These are phyloP conservation scores for Cubamyces lactineus DNA, from an alignment of 768 basidiomycete genomes.

Conservation along the genomic window DNA sequence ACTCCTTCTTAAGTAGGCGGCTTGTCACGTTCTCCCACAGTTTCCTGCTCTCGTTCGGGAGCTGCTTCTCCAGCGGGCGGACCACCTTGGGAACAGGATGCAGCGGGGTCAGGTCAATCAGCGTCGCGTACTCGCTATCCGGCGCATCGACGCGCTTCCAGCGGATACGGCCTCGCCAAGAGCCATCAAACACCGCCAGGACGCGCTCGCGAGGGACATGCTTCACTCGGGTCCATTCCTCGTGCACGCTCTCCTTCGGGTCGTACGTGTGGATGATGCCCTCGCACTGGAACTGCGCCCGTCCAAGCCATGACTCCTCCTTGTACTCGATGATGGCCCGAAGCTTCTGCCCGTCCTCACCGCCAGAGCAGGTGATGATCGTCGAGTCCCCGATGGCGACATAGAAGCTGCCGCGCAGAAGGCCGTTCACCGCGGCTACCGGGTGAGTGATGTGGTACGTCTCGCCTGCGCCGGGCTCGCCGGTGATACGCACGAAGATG, in stretches of 20 bases:
- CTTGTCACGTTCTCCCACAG: slow-evolving; percentile 87
- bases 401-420: slow-evolving; percentile 90
- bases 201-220: slow-evolving; percentile 82
- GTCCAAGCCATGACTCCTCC: slow-evolving; percentile 97
- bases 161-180: slow-evolving; percentile 82
- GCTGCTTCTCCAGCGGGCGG: slow-evolving; percentile 79
- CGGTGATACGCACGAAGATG: slow-evolving; percentile 78
- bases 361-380: slow-evolving; percentile 80
- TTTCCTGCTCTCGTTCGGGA: slow-evolving; percentile 78
- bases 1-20: slow-evolving; percentile 80
- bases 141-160: slow-evolving; percentile 56
- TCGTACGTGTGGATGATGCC: slow-evolving; percentile 88
- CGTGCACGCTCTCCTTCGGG: slow-evolving; percentile 60
- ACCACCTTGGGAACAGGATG: slow-evolving; percentile 81
- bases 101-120: slow-evolving; percentile 78
- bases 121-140: slow-evolving; percentile 59
- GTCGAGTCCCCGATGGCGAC: slow-evolving; percentile 82
- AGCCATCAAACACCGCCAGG: slow-evolving; percentile 84
- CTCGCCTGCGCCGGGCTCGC: slow-evolving; percentile 77
- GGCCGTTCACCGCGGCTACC: slow-evolving; percentile 86
- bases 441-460: slow-evolving; percentile 90
- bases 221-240: slow-evolving; percentile 84
- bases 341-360: slow-evolving; percentile 57
- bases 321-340: slow-evolving; percentile 92
- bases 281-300: slow-evolving; percentile 80